Evolutionary conservation across 2,329 filamentous ascomycete genomes (phyloP).

Genomic region (Cladosporium austrohemisphaericum): DNA sequence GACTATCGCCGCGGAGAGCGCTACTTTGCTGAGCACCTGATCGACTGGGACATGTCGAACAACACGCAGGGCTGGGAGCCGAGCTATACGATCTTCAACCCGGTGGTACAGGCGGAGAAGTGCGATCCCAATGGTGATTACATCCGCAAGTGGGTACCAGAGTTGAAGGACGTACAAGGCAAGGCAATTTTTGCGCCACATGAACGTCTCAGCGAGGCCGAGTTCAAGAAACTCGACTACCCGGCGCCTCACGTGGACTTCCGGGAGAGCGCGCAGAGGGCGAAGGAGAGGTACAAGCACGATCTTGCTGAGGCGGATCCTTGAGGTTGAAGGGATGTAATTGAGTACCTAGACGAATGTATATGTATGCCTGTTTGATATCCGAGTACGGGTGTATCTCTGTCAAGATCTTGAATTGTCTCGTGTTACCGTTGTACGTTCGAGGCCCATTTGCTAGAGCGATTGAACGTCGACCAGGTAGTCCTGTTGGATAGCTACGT

Average conservation of each 20-base stretch:
- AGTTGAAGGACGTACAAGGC: conserved; percentile 55
- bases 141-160: conserved; percentile 77
- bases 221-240: conserved; percentile 48
- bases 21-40: conserved; percentile 49
- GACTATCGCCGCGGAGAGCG: conserved; percentile 50
- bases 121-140: conserved; percentile 77
- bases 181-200: conserved; percentile 50
- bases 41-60: conserved; percentile 48
- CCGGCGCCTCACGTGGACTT: conserved; percentile 46
- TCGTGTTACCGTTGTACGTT: no score
- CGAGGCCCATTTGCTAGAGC: no score
- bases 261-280: conserved; percentile 41
- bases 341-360: no score
- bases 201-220: conserved; percentile 41
- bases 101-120: conserved; percentile 76
- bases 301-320: conserved; percentile 42
- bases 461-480: no score
- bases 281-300: conserved; percentile 42
- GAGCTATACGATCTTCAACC: conserved; percentile 52
- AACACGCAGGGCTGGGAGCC: conserved; percentile 54
- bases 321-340: conserved; percentile 21
- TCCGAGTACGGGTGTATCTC: no score
- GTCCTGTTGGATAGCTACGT: no score
- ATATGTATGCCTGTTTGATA: no score
- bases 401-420: no score